Base-by-base conservation (phyloP, 176 grass and related monocot genomes). In the Otatea glauca region DNA sequence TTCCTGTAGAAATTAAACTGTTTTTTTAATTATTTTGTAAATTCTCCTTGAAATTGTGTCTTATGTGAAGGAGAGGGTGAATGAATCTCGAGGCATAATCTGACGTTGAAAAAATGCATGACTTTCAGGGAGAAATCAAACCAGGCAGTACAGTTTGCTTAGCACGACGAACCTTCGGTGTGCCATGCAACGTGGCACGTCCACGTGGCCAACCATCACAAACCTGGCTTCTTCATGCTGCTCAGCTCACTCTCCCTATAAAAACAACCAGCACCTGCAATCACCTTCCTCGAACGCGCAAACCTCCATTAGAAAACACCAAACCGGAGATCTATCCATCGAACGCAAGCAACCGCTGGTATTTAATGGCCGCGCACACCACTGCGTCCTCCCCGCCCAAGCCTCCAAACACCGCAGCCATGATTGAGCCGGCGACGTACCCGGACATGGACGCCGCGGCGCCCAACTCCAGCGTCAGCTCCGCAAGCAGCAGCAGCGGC, bases 401-500 rank as follows among this genome's bases (percentile, higher is more conserved):
- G 68, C 72, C 83, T 72, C 83, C 78, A 20, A 44, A 47, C 78
- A 34, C 54, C 39, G 47, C 54, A 7, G 32, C 54, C 88, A 68
- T 83, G 84, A 41, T 79, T 16, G 84, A 82, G 23, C 83, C 64
- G 12, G 37, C 61, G 68, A 60, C 54, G 48, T 81, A 89, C 58
- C 79, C 86, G 24, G 91, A 94, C 82, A 73, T 78, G 20, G 90
- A 94, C 12, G 43, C 85, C 9, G 83, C 92, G 17, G 41, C 85
- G 43, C 79, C 88, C 2, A 94, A 81, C 74, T 95, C 93, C 74
- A 92, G 94, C 90, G 88, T 92, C 74, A 97, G 89, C 82, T 94
- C 94, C 7, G 69, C 83, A 39, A 93, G 92, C 48, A 93, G 88
- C 79, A 74, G 71, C 16, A 71, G 82, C 70, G 75, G 75, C 24